A percentile compares a stretch with the other conserved stretches of the same genome.
Conservation (phyloP, 2,329 filamentous ascomycete genomes). For the Alternaria solani region DNA sequence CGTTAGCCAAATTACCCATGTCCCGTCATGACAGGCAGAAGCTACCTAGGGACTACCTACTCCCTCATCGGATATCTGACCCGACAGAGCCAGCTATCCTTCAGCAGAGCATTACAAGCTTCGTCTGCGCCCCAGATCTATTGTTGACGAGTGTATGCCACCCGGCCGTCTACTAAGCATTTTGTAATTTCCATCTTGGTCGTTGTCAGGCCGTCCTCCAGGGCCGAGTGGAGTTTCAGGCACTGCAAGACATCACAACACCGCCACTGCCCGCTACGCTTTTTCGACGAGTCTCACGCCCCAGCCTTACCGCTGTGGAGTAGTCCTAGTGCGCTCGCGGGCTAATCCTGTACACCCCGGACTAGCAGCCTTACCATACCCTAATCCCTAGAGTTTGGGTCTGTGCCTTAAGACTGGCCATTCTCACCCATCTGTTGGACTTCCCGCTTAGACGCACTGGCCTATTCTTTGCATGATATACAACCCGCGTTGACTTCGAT, state of each 20-base stretch:
- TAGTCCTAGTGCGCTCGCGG: slow-evolving; percentile 37
- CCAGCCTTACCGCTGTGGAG: slow-evolving; percentile 50
- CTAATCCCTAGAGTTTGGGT: slow-evolving; percentile 37
- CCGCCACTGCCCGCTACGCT: slow-evolving; percentile 49
- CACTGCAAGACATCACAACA: slow-evolving; percentile 47
- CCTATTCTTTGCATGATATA: slow-evolving; percentile 41
- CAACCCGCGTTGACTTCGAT: slow-evolving; percentile 34
- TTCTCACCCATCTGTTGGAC: slow-evolving; percentile 37
- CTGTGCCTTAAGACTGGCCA: slow-evolving; percentile 42
- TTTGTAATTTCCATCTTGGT: slow-evolving; percentile 38
- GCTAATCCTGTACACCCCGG: slow-evolving; percentile 45
- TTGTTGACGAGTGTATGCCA: slow-evolving; percentile 19
- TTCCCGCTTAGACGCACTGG: slow-evolving; percentile 41
- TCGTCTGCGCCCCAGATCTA: slow-evolving; percentile 43
- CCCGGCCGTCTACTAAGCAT: slow-evolving; percentile 22
- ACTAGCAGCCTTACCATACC: slow-evolving; percentile 42
- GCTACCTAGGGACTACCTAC: slow-evolving; percentile 16
- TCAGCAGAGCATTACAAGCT: slow-evolving; percentile 35
- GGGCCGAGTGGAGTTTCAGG: slow-evolving; percentile 40
- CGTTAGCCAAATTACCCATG: slow-evolving; percentile 35
- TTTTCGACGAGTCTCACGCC: slow-evolving; percentile 35
- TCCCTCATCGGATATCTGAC: slow-evolving; percentile 25
- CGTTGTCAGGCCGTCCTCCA: slow-evolving; percentile 35
- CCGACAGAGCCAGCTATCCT: slow-evolving; percentile 33
- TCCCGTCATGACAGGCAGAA: slow-evolving; percentile 22